These are phyloP conservation scores for Zymoseptoria brevis DNA, from an alignment of 2,329 filamentous ascomycete genomes.

Conservation along the genomic window DNA sequence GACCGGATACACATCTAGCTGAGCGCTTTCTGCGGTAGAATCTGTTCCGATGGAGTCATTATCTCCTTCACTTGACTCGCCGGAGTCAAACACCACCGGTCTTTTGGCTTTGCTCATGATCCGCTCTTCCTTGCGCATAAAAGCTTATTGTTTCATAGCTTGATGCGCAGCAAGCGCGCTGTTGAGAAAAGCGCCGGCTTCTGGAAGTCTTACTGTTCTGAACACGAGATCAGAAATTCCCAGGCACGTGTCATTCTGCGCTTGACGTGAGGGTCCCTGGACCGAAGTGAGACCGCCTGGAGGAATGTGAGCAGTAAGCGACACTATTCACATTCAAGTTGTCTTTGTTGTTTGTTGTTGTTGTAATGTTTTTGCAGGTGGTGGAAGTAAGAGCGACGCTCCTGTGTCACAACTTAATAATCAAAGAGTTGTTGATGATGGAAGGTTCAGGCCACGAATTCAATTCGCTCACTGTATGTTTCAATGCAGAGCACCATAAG, in stretches of 20 bases:
- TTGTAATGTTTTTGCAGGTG: background rate
- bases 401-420: background rate
- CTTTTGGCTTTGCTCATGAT: background rate
- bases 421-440: background rate
- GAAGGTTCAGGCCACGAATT: background rate
- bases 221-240: background rate
- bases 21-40: conserved; percentile 19
- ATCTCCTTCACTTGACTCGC: conserved; percentile 15
- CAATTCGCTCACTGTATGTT: no score
- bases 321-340: background rate
- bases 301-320: background rate
- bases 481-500: no score
- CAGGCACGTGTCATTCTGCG: background rate
- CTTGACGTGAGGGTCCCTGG: background rate
- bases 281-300: background rate
- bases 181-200: background rate
- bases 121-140: background rate
- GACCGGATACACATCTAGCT: conserved; percentile 21
- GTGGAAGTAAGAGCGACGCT: background rate
- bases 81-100: background rate
- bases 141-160: background rate
- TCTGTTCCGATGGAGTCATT: conserved; percentile 23
- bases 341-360: background rate
- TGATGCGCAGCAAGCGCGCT: background rate
- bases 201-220: background rate